A percentile compares a stretch with the other conserved stretches of the same genome.
These are phyloP conservation scores for Talaromyces atroroseus DNA, from an alignment of 2,329 filamentous ascomycete genomes.

Conservation along the genomic window DNA sequence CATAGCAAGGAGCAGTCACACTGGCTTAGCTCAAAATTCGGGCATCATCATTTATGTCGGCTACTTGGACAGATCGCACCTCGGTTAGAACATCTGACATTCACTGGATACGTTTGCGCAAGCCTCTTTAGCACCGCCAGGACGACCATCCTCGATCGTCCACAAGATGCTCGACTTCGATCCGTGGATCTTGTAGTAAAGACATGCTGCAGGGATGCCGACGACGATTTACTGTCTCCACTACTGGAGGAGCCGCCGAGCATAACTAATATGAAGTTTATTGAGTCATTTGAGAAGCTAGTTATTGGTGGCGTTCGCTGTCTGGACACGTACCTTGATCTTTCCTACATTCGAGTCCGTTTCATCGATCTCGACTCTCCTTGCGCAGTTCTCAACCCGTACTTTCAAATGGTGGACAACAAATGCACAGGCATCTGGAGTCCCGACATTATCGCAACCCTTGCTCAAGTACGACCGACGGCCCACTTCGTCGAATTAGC, in stretches of 20 bases:
- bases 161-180: slow-evolving; percentile 46
- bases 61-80: slow-evolving; percentile 57
- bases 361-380: slow-evolving; percentile 72
- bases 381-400: slow-evolving; percentile 65
- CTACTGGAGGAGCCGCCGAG: slow-evolving; percentile 61
- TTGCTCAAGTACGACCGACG: slow-evolving; percentile 55
- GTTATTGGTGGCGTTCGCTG: slow-evolving; percentile 60
- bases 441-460: slow-evolving; percentile 57
- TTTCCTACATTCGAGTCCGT: slow-evolving; percentile 64
- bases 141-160: slow-evolving; percentile 46
- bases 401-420: slow-evolving; percentile 59
- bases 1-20: slow-evolving; percentile 61
- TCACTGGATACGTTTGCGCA: slow-evolving; percentile 66
- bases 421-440: slow-evolving; percentile 68
- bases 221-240: slow-evolving; percentile 31
- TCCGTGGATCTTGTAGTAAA: slow-evolving; percentile 68
- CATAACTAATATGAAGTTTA: slow-evolving; percentile 67
- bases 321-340: slow-evolving; percentile 52
- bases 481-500: slow-evolving; percentile 57
- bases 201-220: slow-evolving; percentile 58
- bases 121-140: slow-evolving; percentile 60
- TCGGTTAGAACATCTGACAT: slow-evolving; percentile 62
- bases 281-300: slow-evolving; percentile 63
- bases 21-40: slow-evolving; percentile 41
- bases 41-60: slow-evolving; percentile 61